Evolutionary conservation across 768 basidiomycete genomes (phyloP).

Genomic region (Termitomyces sp.): DNA sequence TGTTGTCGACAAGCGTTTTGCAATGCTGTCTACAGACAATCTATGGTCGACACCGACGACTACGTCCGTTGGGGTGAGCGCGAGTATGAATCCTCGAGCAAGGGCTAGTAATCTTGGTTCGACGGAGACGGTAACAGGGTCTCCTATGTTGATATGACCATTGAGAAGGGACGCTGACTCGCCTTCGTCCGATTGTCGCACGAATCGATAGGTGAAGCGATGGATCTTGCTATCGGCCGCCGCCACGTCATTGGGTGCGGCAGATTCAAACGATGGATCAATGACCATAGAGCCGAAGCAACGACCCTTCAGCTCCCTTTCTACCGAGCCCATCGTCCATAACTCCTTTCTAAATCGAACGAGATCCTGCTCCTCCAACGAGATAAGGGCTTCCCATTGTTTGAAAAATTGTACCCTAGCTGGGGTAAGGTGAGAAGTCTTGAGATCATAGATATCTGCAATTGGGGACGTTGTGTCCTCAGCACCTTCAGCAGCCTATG

Average conservation of each 20-base stretch:
- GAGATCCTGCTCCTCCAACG: constrained; percentile 83
- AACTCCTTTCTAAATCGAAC: constrained; percentile 83
- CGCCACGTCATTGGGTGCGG: constrained; percentile 11
- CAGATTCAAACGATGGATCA: constrained; percentile 31
- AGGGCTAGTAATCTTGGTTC: constrained; percentile 85
- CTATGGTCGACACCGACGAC: constrained; percentile 81
- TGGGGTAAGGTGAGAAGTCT: constrained; percentile 74
- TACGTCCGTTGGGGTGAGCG: constrained; percentile 58
- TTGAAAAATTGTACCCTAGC: constrained; percentile 75
- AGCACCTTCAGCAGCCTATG: constrained; percentile 65
- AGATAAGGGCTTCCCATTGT: constrained; percentile 83
- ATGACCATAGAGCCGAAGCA: constrained; percentile 83
- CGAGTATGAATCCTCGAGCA: constrained; percentile 76
- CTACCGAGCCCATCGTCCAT: constrained; percentile 83
- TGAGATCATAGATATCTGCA: constrained; percentile 64
- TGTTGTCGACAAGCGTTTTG: constrained; percentile 26
- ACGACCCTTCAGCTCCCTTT: constrained; percentile 77
- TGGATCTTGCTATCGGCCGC: constrained; percentile 56
- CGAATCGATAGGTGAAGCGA: constrained; percentile 73
- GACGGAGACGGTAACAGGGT: constrained; percentile 83
- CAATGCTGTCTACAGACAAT: constrained; percentile 47
- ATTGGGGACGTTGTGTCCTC: constrained; percentile 48
- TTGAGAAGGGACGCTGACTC: constrained; percentile 38
- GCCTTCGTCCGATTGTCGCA: constrained; percentile 22
- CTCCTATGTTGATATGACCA: constrained; percentile 74